These are phyloP conservation scores for Knufia petricola DNA, from an alignment of 2,329 filamentous ascomycete species.

Conservation along the genomic window DNA sequence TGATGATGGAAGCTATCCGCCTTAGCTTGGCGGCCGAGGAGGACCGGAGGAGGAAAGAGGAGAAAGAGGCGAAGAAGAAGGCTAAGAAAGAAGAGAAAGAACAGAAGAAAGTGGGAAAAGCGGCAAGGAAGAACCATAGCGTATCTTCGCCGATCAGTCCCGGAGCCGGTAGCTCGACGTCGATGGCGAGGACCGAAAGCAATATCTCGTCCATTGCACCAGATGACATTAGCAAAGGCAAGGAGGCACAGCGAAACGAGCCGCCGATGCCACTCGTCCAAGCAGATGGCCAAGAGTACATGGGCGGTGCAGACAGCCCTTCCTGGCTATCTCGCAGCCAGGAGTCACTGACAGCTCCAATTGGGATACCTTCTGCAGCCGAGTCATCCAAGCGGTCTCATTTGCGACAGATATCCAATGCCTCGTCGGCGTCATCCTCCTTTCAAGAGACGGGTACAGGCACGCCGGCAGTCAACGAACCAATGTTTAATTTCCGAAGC, in stretches of 20 bases:
- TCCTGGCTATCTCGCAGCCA: conserved; percentile 21
- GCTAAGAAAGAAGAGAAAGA: conserved; percentile 79
- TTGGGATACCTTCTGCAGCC: conserved; percentile 30
- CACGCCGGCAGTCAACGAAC: conserved; percentile 48
- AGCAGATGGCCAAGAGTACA: conserved; percentile 4
- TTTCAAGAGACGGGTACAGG: conserved; percentile 55
- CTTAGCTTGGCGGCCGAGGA: conserved; percentile 87
- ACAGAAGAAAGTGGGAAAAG: conserved; percentile 63
- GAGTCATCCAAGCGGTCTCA: conserved; percentile 56
- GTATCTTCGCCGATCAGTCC: conserved; percentile 15
- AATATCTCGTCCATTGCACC: conserved; percentile 29
- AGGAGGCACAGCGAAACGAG: conserved; percentile 52
- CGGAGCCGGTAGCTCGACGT: background rate
- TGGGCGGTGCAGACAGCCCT: background rate
- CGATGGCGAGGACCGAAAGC: conserved; percentile 23
- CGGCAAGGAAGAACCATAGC: conserved; percentile 53
- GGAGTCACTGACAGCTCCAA: conserved; percentile 20
- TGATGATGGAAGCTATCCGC: conserved; percentile 95
- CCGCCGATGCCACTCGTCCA: background rate
- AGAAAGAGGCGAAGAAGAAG: conserved; percentile 71
- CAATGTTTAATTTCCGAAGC: conserved; percentile 86
- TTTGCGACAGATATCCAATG: conserved; percentile 73
- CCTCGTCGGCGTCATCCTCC: conserved; percentile 74
- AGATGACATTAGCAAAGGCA: conserved; percentile 52
- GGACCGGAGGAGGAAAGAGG: conserved; percentile 75